Conservation (phyloP, 78 protist species). For the Speleostelium caveatum region DNA sequence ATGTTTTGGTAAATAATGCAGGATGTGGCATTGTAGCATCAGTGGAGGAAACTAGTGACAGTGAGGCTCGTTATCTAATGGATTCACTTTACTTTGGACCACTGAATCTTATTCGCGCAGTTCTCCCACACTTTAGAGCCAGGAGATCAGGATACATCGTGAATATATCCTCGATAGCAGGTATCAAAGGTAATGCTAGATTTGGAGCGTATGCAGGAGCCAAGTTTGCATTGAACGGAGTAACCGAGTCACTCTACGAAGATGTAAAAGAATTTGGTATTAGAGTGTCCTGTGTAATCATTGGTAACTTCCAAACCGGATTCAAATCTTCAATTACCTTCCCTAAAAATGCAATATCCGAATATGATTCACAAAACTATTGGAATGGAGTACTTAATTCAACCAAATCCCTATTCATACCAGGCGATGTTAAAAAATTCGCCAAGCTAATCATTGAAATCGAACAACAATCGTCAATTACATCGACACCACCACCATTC, state of each 20-base stretch:
- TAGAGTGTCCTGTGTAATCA: neutral
- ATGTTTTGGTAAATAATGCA: constrained; percentile 1
- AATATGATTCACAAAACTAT: neutral
- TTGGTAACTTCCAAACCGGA: constrained; percentile 7
- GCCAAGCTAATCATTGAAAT: neutral
- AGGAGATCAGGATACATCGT: neutral
- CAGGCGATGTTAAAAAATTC: neutral
- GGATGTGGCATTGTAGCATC: neutral
- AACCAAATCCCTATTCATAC: neutral
- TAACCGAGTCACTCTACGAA: neutral
- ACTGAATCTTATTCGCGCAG: neutral
- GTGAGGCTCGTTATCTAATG: neutral
- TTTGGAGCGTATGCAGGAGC: neutral
- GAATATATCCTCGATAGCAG: neutral
- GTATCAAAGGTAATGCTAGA: neutral
- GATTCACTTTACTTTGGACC: constrained; percentile 1
- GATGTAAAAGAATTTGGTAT: constrained; percentile 10
- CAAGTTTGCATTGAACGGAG: neutral
- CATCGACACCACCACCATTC: neutral
- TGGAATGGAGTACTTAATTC: neutral
- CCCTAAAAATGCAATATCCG: constrained; percentile 15
- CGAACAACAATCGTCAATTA: too few relatives aligned
- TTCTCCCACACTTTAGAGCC: neutral
- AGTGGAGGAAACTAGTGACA: neutral
- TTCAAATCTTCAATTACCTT: constrained; percentile 14